Percentiles rank a stretch among this genome's conserved stretches.
phyloP scores from a whole-genome alignment of 192 early-diverging fungal species.

The Backusella tarrabulga region DNA sequence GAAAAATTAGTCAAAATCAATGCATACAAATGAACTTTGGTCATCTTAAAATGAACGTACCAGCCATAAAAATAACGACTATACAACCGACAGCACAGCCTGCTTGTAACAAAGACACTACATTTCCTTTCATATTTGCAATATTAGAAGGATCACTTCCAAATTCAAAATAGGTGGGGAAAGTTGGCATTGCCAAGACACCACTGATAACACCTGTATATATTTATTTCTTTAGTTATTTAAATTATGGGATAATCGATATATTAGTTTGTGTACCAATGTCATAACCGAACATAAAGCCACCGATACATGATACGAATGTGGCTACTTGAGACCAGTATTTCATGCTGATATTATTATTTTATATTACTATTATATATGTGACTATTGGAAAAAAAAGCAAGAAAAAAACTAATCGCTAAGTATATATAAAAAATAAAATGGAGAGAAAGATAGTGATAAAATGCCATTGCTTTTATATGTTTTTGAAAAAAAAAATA shows the following conservation, averaged over 20 bases:
- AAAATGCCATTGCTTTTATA: not conserved
- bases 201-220: slow-evolving; percentile 52
- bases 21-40: not conserved
- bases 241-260: not conserved
- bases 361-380: not conserved
- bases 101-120: slow-evolving; percentile 34
- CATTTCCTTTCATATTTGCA: slow-evolving; percentile 18
- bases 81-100: slow-evolving; percentile 43
- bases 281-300: slow-evolving; percentile 50
- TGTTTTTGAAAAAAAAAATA: not conserved
- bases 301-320: slow-evolving; percentile 54
- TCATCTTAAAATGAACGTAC: slow-evolving; percentile 7
- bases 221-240: not conserved
- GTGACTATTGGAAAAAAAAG: not conserved
- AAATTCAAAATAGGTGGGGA: slow-evolving; percentile 33
- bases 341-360: slow-evolving; percentile 11
- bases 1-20: not conserved
- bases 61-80: slow-evolving; percentile 36
- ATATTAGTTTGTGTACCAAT: not conserved
- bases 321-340: slow-evolving; percentile 34
- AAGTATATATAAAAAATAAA: not conserved
- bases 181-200: slow-evolving; percentile 57
- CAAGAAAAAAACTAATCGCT: not conserved
- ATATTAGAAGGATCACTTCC: not conserved
- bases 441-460: not conserved